phyloP scores from a whole-genome alignment of 164 flowering plant species.

The Piper betle region DNA sequence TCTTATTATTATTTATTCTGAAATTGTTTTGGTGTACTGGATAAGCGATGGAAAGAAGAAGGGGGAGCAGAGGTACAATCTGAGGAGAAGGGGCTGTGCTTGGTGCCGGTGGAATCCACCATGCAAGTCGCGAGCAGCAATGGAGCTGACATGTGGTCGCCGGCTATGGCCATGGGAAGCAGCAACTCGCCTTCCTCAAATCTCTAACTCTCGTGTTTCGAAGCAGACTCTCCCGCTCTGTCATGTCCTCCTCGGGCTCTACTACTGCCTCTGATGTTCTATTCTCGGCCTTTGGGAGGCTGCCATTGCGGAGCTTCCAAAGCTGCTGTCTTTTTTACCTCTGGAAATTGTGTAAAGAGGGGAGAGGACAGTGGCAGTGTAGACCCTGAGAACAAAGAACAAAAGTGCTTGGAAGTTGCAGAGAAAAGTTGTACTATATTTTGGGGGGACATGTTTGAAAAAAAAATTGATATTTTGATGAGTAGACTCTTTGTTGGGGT shows the following conservation, averaged over 20 bases:
- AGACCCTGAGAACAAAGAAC: too few relatives aligned
- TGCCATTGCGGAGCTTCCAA: background rate
- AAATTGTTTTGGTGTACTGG: background rate
- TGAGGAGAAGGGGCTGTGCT: conserved; percentile 69
- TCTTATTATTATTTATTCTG: background rate
- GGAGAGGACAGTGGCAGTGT: too few relatives aligned
- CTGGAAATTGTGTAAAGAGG: background rate
- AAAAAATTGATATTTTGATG: too few relatives aligned
- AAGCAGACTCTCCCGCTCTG: background rate
- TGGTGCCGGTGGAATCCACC: conserved; percentile 53
- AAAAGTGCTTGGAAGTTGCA: too few relatives aligned
- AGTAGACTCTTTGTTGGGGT: too few relatives aligned
- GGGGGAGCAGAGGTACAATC: conserved; percentile 19
- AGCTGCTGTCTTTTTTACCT: background rate
- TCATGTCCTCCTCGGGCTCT: background rate
- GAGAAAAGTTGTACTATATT: too few relatives aligned
- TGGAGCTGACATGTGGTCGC: conserved; percentile 83
- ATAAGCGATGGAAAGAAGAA: conserved; percentile 2
- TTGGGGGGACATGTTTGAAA: too few relatives aligned
- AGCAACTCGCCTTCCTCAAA: conserved; percentile 7
- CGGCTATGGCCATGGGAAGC: conserved; percentile 21
- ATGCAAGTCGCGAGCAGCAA: conserved; percentile 41
- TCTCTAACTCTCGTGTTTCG: conserved; percentile 5
- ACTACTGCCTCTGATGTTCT: background rate
- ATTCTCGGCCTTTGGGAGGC: background rate